A percentile compares a stretch with the other conserved stretches of the same genome.
Evolutionary conservation across 1,284 basidiomycete genomes (phyloP).

Genomic region (Lentinus polychrous): DNA sequence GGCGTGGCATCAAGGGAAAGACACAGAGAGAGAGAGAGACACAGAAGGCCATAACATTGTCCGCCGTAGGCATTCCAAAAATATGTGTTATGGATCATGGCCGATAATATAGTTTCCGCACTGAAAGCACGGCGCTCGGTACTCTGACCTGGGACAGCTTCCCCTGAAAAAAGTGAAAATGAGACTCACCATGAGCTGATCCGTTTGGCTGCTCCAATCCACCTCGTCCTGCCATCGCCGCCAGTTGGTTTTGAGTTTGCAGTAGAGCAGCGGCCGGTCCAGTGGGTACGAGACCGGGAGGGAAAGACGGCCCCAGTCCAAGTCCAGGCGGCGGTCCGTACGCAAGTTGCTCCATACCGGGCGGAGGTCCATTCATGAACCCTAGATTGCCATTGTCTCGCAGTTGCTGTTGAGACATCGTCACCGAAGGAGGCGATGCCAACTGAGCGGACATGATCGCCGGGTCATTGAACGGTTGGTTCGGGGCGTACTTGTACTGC

Average conservation of each 20-base stretch:
- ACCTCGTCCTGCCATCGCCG: constrained; percentile 13
- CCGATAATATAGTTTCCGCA: constrained; percentile 68
- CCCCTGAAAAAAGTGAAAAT: constrained; percentile 46
- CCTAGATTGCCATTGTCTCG: constrained; percentile 14
- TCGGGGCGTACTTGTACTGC: constrained; percentile 30
- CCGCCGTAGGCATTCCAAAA: neutral
- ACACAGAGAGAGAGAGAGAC: constrained; percentile 23
- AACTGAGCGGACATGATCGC: constrained; percentile 78
- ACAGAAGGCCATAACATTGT: constrained; percentile 19
- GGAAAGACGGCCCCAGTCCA: constrained; percentile 23
- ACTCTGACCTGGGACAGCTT: constrained; percentile 67
- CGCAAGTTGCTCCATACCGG: constrained; percentile 24
- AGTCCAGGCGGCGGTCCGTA: constrained; percentile 65
- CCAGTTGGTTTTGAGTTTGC: neutral
- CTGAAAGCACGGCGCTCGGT: constrained; percentile 80
- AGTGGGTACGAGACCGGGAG: constrained; percentile 28
- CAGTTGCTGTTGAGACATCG: constrained; percentile 11
- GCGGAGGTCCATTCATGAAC: constrained; percentile 19
- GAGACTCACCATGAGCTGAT: constrained; percentile 59
- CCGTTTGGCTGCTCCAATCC: constrained; percentile 29
- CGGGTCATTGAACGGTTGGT: constrained; percentile 61
- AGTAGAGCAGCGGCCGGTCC: constrained; percentile 16
- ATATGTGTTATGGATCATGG: constrained; percentile 38
- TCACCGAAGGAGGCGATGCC: constrained; percentile 29
- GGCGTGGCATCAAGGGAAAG: constrained; percentile 17